Evolutionary conservation across 169 alveolate genomes (phyloP), one percentile per base, ranked within the genome.

Genomic region (Toxoplasma gondii): DNA sequence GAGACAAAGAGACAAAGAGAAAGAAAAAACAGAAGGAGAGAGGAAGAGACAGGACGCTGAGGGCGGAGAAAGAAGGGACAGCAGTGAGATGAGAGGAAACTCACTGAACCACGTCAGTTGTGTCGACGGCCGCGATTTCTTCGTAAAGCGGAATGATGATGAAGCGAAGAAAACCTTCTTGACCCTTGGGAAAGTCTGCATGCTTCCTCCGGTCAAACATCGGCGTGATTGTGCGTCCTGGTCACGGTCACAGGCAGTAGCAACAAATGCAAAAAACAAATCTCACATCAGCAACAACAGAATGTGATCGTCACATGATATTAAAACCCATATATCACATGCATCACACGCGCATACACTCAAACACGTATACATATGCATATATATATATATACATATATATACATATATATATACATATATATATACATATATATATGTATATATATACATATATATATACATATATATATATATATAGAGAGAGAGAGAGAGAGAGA

Each of bases 151-250:
- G 90, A 27, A 87, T 34, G 16, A 87, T 74, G 29, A 87, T 39
- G 43, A 53, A 87, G 36, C 45, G 27, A 24, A 87, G 22, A 34
- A 87, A 87, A 36, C 82, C 92, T 41, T 49, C 82, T 39, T 87
- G 92, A n/a, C 82, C 78, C 53, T 87, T 87, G 64, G 92, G 92
- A 58, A 87, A 58, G 10, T 87, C 92, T 12, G 92, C 92, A 45
- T 87, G 82, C 54, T 39, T 49, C 53, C 44, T 31, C 54, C 84
- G 92, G 83, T 82, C 90, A 49, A 39, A 82, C 90, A 82, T 74
- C 27, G 39, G 39, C 43, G 84, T 36, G n/a, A 74, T 36, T 4
- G 84, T 74, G 24, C 84, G 84, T 9, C 84, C 84, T 74, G 44
- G 74, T 31, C 34, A 64, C 24, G 74, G 58, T 12, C 22, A 12